Conservation (phyloP, 257 asterid species). For the Orobanche coerulescens region DNA sequence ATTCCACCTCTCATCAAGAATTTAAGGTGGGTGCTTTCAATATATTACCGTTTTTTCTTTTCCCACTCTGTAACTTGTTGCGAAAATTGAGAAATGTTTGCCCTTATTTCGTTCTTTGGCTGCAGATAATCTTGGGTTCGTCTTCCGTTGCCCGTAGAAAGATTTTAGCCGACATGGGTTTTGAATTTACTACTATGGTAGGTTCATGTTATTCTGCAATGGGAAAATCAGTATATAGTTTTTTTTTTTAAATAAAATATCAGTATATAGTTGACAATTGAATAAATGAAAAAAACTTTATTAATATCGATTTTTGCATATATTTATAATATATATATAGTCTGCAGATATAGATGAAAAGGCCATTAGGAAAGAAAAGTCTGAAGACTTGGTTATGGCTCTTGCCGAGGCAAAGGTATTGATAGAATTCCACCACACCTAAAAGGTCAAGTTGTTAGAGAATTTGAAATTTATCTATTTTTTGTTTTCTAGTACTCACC, state of each 20-base stretch:
- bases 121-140: slow-evolving; percentile 83
- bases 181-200: slow-evolving; percentile 66
- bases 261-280: background rate
- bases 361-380: slow-evolving; percentile 74
- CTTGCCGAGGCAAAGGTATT: slow-evolving; percentile 89
- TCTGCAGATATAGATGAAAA: slow-evolving; percentile 94
- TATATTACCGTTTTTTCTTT: background rate
- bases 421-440: too few relatives aligned
- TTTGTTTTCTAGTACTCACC: too few relatives aligned
- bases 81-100: slow-evolving; percentile 1
- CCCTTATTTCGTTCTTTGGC: background rate
- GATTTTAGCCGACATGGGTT: slow-evolving; percentile 70
- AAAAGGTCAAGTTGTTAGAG: too few relatives aligned
- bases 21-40: slow-evolving; percentile 28
- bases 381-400: slow-evolving; percentile 88
- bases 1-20: slow-evolving; percentile 20
- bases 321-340: too few relatives aligned
- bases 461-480: too few relatives aligned
- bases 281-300: too few relatives aligned
- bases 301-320: background rate
- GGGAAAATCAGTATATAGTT: too few relatives aligned
- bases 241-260: too few relatives aligned
- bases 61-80: slow-evolving; percentile 7
- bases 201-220: background rate
- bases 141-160: slow-evolving; percentile 71